These are phyloP conservation scores for Magnaporthiopsis rhizophila DNA, from an alignment of 2,329 filamentous ascomycete genomes.

Conservation along the genomic window DNA sequence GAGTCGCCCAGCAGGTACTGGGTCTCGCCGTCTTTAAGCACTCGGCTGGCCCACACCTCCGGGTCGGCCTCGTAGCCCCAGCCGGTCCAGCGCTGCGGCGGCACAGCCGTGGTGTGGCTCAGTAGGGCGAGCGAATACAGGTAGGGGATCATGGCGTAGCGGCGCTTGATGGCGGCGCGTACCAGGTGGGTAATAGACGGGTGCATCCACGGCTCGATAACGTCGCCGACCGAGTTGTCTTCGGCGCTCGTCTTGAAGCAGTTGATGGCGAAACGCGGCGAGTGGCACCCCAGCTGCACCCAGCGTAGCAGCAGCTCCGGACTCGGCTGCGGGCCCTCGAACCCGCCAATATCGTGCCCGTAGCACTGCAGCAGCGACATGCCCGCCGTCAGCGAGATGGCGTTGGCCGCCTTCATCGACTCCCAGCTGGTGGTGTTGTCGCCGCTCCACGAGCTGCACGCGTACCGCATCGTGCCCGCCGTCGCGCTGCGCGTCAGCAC, in stretches of 20 bases:
- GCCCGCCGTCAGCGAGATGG: conserved; percentile 59
- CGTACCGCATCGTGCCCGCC: conserved; percentile 61
- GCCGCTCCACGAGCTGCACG: conserved; percentile 65
- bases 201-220: conserved; percentile 76
- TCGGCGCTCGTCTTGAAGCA: conserved; percentile 65
- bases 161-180: conserved; percentile 57
- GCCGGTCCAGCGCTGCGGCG: conserved; percentile 64
- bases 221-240: conserved; percentile 60
- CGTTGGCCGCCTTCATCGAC: conserved; percentile 64
- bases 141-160: conserved; percentile 66
- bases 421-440: conserved; percentile 70
- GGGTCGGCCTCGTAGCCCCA: conserved; percentile 64
- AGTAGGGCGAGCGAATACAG: conserved; percentile 58
- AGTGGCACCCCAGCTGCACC: conserved; percentile 64
- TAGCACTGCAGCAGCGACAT: conserved; percentile 61
- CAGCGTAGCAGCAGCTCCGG: conserved; percentile 65
- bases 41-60: conserved; percentile 52
- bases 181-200: conserved; percentile 56
- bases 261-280: conserved; percentile 66
- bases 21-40: conserved; percentile 53
- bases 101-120: conserved; percentile 51
- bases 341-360: conserved; percentile 68
- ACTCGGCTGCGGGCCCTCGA: conserved; percentile 64
- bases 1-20: conserved; percentile 68
- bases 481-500: conserved; percentile 65